Evolutionary conservation across 208 protist species (phyloP).

Genomic region (Leishmania gerbilli): DNA sequence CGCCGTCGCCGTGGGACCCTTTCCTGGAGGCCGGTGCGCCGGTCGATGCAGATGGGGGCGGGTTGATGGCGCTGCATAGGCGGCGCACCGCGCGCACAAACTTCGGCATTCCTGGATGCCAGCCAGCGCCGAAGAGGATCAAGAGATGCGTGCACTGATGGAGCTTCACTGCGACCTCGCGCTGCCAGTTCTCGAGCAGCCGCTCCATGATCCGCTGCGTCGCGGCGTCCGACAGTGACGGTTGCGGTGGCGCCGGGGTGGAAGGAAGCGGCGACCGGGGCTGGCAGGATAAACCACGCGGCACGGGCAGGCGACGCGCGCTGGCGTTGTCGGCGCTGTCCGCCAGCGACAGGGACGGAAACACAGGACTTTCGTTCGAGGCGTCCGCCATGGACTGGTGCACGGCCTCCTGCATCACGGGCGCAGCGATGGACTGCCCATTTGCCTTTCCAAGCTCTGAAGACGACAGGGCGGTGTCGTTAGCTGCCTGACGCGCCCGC

Average conservation of each 20-base stretch:
- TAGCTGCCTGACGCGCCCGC: constrained; percentile 12
- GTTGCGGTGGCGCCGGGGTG: constrained; percentile 1
- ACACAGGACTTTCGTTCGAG: background rate
- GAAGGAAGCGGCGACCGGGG: background rate
- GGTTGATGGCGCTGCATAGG: constrained; percentile 35
- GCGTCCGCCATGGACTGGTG: background rate
- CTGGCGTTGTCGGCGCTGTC: constrained; percentile 11
- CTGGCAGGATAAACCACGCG: background rate
- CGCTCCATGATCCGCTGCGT: constrained; percentile 1
- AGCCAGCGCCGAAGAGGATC: constrained; percentile 62
- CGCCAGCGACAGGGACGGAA: constrained; percentile 18
- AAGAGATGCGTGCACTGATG: constrained; percentile 41
- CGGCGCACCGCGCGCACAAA: constrained; percentile 38
- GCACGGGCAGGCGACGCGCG: background rate
- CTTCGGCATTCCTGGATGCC: constrained; percentile 54
- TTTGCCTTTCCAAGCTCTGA: background rate
- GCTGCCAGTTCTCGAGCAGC: constrained; percentile 31
- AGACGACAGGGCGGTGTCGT: background rate
- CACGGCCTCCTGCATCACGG: background rate
- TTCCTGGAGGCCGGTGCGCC: background rate
- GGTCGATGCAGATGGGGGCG: background rate
- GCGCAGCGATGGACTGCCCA: background rate
- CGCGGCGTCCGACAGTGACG: constrained; percentile 4
- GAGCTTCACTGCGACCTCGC: constrained; percentile 14
- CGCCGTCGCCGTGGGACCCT: background rate